Percentiles rank a stretch among this genome's conserved stretches.
phyloP scores from a whole-genome alignment of 257 asterid species.

The Galeopsis tetrahit region DNA sequence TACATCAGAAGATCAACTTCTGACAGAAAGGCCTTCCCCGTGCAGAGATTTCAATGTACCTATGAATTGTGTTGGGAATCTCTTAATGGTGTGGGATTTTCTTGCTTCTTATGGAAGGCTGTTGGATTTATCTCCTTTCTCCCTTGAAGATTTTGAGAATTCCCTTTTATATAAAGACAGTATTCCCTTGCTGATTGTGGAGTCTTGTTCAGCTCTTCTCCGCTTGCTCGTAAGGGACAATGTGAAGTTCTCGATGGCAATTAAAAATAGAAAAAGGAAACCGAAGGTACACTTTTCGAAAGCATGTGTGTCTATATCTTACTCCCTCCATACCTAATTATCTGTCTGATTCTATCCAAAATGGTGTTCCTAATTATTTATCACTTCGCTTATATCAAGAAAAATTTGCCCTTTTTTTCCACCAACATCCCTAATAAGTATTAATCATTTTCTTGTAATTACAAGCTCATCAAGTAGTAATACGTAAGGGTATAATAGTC shows the following conservation, averaged over 20 bases:
- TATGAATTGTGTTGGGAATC: constrained; percentile 83
- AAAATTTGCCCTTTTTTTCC: too few species aligned
- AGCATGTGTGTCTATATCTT: background rate
- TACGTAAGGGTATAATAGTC: too few species aligned
- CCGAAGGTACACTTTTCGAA: constrained; percentile 58
- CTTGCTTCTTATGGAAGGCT: constrained; percentile 79
- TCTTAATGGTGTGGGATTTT: constrained; percentile 95
- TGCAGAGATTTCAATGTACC: constrained; percentile 74
- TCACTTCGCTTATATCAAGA: too few species aligned
- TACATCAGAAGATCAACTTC: constrained; percentile 60
- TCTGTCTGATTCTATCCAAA: too few species aligned
- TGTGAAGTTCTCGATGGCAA: constrained; percentile 51
- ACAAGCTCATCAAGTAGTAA: too few species aligned
- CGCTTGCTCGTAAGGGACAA: constrained; percentile 73
- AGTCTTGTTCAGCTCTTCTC: constrained; percentile 78
- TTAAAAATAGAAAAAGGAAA: constrained; percentile 65
- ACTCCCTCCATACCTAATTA: too few species aligned
- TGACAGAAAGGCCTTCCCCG: constrained; percentile 66
- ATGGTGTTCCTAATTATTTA: too few species aligned
- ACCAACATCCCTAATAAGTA: too few species aligned
- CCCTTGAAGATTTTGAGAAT: constrained; percentile 91
- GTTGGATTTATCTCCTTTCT: constrained; percentile 74
- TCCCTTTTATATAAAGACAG: constrained; percentile 79
- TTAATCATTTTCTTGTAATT: too few species aligned
- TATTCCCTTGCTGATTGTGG: constrained; percentile 73